Percentiles rank a stretch among this genome's conserved stretches.
Conservation (phyloP, 2,329 filamentous ascomycete genomes). For the Purpureocillium lavendulum region DNA sequence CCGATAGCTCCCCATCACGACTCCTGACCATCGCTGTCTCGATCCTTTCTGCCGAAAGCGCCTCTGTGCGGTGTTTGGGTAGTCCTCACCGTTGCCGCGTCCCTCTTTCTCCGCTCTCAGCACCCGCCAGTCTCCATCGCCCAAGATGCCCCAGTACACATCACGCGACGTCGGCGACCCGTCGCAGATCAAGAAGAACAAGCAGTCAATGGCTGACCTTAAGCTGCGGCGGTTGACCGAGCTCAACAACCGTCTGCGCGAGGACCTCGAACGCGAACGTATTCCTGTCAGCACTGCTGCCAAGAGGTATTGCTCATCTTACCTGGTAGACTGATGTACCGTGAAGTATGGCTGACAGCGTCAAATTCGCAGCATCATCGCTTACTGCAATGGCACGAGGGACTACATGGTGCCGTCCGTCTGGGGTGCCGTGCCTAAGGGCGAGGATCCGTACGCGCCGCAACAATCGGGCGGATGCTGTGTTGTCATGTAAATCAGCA, state of each 20-base stretch:
- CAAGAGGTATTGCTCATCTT: constrained; percentile 54
- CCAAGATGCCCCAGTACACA: constrained; percentile 57
- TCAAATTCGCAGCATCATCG: constrained; percentile 67
- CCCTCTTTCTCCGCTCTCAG: neutral
- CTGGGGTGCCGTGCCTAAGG: constrained; percentile 90
- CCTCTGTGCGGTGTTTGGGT: neutral
- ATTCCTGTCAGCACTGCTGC: constrained; percentile 94
- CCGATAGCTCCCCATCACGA: neutral
- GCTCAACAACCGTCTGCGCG: constrained; percentile 89
- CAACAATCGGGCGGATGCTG: constrained; percentile 92
- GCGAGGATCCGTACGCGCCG: constrained; percentile 96
- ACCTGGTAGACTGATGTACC: neutral
- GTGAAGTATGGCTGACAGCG: constrained; percentile 1
- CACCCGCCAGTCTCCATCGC: constrained; percentile 2
- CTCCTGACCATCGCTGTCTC: neutral
- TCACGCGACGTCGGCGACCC: constrained; percentile 60
- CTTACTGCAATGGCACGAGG: constrained; percentile 94
- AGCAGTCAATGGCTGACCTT: constrained; percentile 98
- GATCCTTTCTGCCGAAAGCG: neutral
- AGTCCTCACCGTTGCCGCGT: neutral
- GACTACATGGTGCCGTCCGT: constrained; percentile 98
- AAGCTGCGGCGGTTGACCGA: constrained; percentile 95
- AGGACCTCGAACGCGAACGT: constrained; percentile 90
- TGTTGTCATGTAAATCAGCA: constrained; percentile 81
- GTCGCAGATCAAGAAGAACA: constrained; percentile 77